phyloP scores from a whole-genome alignment of 2,329 filamentous ascomycete genomes.

The Apiospora arundinis region DNA sequence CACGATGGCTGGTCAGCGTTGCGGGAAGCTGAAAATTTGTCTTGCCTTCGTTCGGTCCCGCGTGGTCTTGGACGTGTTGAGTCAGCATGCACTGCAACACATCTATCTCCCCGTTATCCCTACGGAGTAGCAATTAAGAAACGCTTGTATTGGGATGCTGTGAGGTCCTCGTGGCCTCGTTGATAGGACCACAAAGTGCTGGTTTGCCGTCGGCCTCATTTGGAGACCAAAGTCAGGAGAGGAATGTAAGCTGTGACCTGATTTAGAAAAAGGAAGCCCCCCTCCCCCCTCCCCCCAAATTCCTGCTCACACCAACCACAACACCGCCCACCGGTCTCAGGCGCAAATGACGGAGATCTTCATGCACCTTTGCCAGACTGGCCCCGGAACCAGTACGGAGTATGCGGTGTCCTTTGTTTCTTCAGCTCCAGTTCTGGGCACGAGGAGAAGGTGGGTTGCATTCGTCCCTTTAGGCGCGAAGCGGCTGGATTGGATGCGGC shows the following conservation, averaged over 20 bases:
- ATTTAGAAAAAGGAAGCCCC: background rate
- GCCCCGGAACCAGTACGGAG: conserved; percentile 1
- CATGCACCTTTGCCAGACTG: background rate
- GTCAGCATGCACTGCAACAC: conserved; percentile 14
- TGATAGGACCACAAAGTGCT: background rate
- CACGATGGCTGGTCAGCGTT: conserved; percentile 8
- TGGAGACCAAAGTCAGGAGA: background rate
- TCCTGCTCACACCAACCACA: background rate
- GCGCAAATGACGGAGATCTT: conserved; percentile 2
- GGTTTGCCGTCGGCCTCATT: background rate
- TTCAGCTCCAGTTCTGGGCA: conserved; percentile 6
- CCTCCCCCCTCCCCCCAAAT: background rate
- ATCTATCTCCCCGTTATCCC: background rate
- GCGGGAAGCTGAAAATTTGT: background rate
- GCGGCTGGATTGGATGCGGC: conserved; percentile 12
- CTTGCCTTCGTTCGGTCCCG: background rate
- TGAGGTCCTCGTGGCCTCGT: background rate
- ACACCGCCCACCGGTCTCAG: background rate
- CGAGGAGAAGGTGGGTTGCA: conserved; percentile 3
- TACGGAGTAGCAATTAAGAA: background rate
- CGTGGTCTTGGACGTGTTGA: background rate
- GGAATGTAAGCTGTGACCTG: background rate
- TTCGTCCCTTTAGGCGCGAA: background rate
- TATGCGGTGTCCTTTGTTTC: conserved; percentile 7
- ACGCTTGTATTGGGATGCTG: background rate